Evolutionary conservation across 2,329 filamentous ascomycete genomes (phyloP), one percentile per base, ranked within the genome.

Genomic region (Aspergillus neoniger): DNA sequence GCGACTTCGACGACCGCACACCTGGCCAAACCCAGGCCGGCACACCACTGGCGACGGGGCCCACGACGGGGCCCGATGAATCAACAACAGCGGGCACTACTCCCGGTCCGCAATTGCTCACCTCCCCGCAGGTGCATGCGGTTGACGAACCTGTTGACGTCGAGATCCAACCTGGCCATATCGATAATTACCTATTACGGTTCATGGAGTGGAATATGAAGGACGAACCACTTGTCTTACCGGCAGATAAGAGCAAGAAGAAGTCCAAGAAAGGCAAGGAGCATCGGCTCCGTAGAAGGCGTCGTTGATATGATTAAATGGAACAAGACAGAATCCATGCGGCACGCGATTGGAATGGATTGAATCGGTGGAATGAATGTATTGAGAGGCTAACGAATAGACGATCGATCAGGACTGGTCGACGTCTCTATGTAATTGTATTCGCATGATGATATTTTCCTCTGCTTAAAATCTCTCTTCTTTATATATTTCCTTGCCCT

Each of bases 121-220:
- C 59, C 6, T 58, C 65, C 10, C 64, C 63, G 9, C 64, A 66
- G 21, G 67, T 65, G 32, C 67, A 65, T 43, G 65, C 58, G 15
- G 65, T 57, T 12, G 70, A 72, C 51, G 69, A 67, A 21, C 68
- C 66, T 15, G 66, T 66, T 43, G 77, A 75, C 6, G 74, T 74
- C 17, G 79, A 80, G 28, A 77, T 79, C 17, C 76, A 80, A 49
- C 82, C 89, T 60, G 78, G 79, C 55, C 87, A 85, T 43, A 85
- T 92, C 59, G 91, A 94, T 71, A 87, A 92, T 55, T 92, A 90
- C 72, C 88, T 95, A 83, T 78, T 95, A 54, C 79, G 80, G 38
- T 84, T 85, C 58, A 91, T 93, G 87, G 82, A 83, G 49, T 87
- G 80, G 79, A 79, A 83, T 63, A 72, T 83, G 66, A 77, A 75